Conservation (phyloP, 1,284 basidiomycete species). For the Rugiboletus extremiorientalis region DNA sequence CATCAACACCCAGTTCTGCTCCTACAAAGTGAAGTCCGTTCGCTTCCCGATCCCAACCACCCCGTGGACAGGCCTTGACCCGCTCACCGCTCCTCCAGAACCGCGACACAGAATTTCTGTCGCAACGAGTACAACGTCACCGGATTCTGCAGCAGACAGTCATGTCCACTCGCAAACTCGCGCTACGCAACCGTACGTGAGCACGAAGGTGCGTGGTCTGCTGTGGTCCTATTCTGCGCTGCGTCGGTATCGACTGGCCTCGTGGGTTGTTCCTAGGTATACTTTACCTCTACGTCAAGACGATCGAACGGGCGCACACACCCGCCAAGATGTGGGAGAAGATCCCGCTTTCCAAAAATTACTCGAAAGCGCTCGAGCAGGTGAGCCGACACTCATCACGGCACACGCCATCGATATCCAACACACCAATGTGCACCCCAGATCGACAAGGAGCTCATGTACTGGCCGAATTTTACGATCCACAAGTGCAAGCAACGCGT, state of each 20-base stretch:
- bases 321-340: slow-evolving; percentile 98
- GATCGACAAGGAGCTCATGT: slow-evolving; percentile 94
- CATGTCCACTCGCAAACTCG: slow-evolving; percentile 96
- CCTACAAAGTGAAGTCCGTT: slow-evolving; percentile 95
- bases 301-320: slow-evolving; percentile 94
- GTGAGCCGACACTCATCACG: slow-evolving; percentile 41
- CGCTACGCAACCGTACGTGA: slow-evolving; percentile 97
- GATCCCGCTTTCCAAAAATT: slow-evolving; percentile 92
- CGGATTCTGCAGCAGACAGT: slow-evolving; percentile 95
- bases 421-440: slow-evolving; percentile 32
- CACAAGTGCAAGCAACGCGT: slow-evolving; percentile 99
- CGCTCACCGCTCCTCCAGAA: slow-evolving; percentile 48
- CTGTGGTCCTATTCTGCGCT: background rate
- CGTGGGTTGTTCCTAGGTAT: slow-evolving; percentile 53
- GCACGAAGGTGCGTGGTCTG: slow-evolving; percentile 72
- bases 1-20: slow-evolving; percentile 92
- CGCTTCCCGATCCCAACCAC: background rate
- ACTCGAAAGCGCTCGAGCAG: slow-evolving; percentile 93
- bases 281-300: slow-evolving; percentile 97
- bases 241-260: background rate
- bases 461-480: slow-evolving; percentile 97
- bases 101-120: slow-evolving; percentile 95
- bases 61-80: slow-evolving; percentile 5
- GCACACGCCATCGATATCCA: background rate
- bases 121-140: slow-evolving; percentile 99